Conservation (phyloP, 1,284 basidiomycete species). For the Cryptococcus floricola region DNA sequence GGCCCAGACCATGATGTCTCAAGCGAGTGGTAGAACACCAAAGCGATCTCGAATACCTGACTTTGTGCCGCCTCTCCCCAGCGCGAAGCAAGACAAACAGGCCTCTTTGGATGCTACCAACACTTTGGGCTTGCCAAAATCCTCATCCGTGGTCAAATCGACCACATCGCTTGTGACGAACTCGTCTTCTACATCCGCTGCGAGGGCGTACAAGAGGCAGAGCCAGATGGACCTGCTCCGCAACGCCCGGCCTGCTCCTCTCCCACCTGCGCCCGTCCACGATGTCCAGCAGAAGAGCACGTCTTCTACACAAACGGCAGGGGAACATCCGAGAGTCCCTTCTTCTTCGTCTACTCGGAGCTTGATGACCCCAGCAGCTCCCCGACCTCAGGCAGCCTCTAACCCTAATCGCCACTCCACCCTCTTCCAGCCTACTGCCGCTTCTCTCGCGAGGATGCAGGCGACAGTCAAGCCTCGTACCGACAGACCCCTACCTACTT, state of each 20-base stretch:
- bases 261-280: constrained; percentile 16
- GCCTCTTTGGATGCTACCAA: constrained; percentile 14
- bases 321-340: background rate
- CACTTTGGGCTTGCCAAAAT: constrained; percentile 23
- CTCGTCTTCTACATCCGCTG: background rate
- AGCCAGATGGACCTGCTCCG: constrained; percentile 31
- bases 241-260: constrained; percentile 29
- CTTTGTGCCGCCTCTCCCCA: constrained; percentile 13
- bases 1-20: constrained; percentile 15
- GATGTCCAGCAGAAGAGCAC: background rate
- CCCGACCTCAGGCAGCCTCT: background rate
- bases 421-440: constrained; percentile 36
- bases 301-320: background rate
- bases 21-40: constrained; percentile 7
- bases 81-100: background rate
- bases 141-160: constrained; percentile 8
- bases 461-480: constrained; percentile 37
- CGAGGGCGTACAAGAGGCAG: constrained; percentile 16
- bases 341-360: background rate
- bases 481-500: constrained; percentile 15
- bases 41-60: constrained; percentile 19
- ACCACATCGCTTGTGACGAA: background rate
- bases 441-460: constrained; percentile 42
- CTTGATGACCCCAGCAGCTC: constrained; percentile 2
- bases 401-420: constrained; percentile 24